Percentiles rank a stretch among this genome's conserved stretches.
Evolutionary conservation across 108 stramenopile species (phyloP).

Genomic region (Pseudonitzschia multiseries): DNA sequence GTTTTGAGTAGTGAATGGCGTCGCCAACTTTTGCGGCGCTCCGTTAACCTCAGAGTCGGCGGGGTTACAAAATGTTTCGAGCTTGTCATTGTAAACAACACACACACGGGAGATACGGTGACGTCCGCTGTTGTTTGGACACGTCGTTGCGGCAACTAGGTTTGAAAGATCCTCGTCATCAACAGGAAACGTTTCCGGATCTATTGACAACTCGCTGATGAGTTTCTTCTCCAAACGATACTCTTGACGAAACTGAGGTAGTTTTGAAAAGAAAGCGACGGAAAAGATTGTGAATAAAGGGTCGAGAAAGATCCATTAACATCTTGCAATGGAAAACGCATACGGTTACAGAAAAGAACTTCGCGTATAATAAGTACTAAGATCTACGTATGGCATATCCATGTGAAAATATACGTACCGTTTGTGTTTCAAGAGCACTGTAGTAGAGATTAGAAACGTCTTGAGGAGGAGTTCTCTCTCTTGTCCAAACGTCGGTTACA

Average conservation of each 20-base stretch:
- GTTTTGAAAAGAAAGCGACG: conserved; percentile 3
- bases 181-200: conserved; percentile 32
- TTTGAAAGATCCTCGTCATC: conserved; percentile 35
- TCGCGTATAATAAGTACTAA: conserved; percentile 28
- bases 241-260: conserved; percentile 66
- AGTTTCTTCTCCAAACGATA: conserved; percentile 77
- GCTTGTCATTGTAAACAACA: conserved; percentile 72
- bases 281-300: neutral
- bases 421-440: conserved; percentile 67
- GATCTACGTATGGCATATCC: conserved; percentile 4
- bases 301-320: neutral
- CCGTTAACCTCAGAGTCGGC: conserved; percentile 21
- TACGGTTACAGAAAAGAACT: neutral
- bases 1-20: neutral
- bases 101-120: conserved; percentile 81
- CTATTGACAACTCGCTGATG: conserved; percentile 46
- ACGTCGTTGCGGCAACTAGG: conserved; percentile 22
- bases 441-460: conserved; percentile 59
- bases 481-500: conserved; percentile 71
- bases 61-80: conserved; percentile 72
- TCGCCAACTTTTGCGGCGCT: conserved; percentile 15
- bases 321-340: neutral
- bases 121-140: conserved; percentile 20
- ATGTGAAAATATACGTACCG: conserved; percentile 47
- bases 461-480: conserved; percentile 52